Evolutionary conservation across 1,139 yeast species (phyloP), one percentile per base, ranked within the genome.

Genomic region (Schwanniomyces etchellsii): DNA sequence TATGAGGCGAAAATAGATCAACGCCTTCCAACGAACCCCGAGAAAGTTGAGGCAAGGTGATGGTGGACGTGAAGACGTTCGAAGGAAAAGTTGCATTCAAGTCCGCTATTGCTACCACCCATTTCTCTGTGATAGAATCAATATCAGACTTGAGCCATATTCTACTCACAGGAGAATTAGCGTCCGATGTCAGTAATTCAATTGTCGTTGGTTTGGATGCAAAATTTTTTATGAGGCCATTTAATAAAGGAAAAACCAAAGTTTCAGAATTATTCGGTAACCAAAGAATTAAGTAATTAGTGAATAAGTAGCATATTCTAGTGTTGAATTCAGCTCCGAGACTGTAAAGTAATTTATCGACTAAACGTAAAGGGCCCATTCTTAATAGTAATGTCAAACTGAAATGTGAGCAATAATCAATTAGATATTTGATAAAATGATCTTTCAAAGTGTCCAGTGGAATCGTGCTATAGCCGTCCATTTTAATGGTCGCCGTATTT

Each of bases 81-180:
- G 50, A 40, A 0, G 74, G 74, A 28, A 67, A 57, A 2, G 35
- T 32, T 32, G 55, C 53, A 9, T 39, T 37, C 4, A 42, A 37
- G 34, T 67, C 74, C 3, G 67, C 59, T 5, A 61, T 43, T 1
- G 66, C 70, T 20, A 63, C 64, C 5, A 58, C 69, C 74, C 74
- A 67, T 39, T 66, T 66, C 38, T 67, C 71, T 15, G 65, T 47
- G 4, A 65, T 50, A 3, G 58, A 44, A 21, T 49, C 43, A 5
- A 37, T 36, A 6, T 46, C 43, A 2, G 62, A 53, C 27, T 43
- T 45, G 5, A 59, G 30, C 40, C 43, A 52, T 13, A 45, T 15
- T 6, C 22, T 27, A 5, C 26, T 14, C 6, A 24, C 9, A 10
- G 23, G 17, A 3, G 27, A 20, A 4, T 16, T 10, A 5, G 14